phyloP scores from a whole-genome alignment of 208 protist species.

The Wallacemonas sp. region DNA sequence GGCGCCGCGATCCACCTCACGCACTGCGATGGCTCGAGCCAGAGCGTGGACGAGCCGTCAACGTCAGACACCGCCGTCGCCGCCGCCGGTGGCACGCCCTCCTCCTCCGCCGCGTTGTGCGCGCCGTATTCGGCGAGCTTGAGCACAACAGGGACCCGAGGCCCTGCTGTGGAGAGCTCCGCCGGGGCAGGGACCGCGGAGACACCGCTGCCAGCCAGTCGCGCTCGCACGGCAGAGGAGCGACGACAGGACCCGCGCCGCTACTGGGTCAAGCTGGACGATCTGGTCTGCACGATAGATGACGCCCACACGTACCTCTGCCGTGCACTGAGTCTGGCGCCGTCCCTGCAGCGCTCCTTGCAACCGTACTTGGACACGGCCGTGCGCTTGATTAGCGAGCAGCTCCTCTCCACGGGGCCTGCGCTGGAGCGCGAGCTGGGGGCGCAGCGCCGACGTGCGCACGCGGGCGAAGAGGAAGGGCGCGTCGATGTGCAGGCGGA shows the following conservation, averaged over 20 bases:
- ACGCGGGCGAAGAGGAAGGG: not conserved
- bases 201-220: not conserved
- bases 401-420: slow-evolving; percentile 40
- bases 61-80: too few species aligned
- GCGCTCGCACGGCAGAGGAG: slow-evolving; percentile 28
- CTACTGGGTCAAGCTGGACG: slow-evolving; percentile 41
- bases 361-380: slow-evolving; percentile 40
- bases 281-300: slow-evolving; percentile 40
- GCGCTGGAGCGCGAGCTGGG: slow-evolving; percentile 40
- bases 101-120: too few species aligned
- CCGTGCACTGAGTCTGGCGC: slow-evolving; percentile 36
- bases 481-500: too few species aligned
- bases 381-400: slow-evolving; percentile 40
- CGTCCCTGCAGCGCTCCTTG: slow-evolving; percentile 34
- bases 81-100: too few species aligned
- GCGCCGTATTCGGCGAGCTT: too few species aligned
- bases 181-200: not conserved
- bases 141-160: not conserved
- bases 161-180: not conserved
- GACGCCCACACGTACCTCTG: slow-evolving; percentile 52
- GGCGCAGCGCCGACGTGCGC: not conserved
- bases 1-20: too few species aligned
- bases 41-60: too few species aligned
- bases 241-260: slow-evolving; percentile 29
- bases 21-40: too few species aligned